Percentiles rank a stretch among this genome's conserved stretches.
phyloP scores from a whole-genome alignment of 2,329 filamentous ascomycete genomes.

The Epichloe glyceriae region DNA sequence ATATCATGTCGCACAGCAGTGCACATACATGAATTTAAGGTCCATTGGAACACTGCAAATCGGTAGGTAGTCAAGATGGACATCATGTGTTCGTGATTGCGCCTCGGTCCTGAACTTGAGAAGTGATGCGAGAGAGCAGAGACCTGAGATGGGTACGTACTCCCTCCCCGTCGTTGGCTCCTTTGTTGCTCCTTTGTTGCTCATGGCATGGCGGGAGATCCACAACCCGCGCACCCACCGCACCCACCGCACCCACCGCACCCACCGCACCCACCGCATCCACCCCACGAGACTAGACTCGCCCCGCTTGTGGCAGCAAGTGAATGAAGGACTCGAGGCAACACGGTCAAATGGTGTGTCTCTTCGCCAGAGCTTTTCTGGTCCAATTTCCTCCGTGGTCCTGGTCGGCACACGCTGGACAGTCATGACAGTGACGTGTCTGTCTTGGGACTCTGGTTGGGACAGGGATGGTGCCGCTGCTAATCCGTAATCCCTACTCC shows the following conservation, averaged over 20 bases:
- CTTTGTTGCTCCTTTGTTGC: not conserved
- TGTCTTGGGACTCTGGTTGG: not conserved
- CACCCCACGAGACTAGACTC: too few relatives aligned
- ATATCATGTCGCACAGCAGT: not conserved
- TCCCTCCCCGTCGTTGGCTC: constrained; percentile 2
- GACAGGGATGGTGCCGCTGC: not conserved
- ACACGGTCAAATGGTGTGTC: too few relatives aligned
- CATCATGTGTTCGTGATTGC: not conserved
- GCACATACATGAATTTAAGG: not conserved
- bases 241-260: too few relatives aligned
- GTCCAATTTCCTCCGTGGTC: too few relatives aligned
- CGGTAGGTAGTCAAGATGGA: not conserved
- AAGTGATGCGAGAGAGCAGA: not conserved
- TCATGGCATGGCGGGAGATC: not conserved
- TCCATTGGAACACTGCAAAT: not conserved
- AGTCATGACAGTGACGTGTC: too few relatives aligned
- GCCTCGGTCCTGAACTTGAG: not conserved
- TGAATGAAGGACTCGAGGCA: too few relatives aligned
- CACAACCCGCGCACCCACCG: constrained; percentile 4
- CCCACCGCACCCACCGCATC: too few relatives aligned
- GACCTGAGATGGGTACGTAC: not conserved
- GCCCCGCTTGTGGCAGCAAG: too few relatives aligned
- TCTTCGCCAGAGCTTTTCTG: too few relatives aligned
- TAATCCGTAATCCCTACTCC: not conserved
- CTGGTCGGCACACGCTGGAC: too few relatives aligned